A percentile compares a stretch with the other conserved stretches of the same genome.
Conservation (phyloP, 345 rosid genomes). For the Triadica sebifera region DNA sequence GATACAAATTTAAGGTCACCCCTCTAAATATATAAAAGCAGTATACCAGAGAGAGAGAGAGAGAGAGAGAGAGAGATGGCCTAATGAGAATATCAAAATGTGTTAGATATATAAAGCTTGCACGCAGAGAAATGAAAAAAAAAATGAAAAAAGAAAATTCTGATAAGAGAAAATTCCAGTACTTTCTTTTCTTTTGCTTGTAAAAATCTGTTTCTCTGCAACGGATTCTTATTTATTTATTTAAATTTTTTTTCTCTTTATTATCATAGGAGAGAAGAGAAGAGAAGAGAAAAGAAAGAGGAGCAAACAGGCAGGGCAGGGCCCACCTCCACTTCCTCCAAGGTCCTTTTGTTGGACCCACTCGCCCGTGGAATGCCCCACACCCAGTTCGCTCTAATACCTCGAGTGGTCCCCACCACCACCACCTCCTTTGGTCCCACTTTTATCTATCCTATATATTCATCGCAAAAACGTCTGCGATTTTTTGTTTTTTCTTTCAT, state of each 20-base stretch:
- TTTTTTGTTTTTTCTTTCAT: not conserved
- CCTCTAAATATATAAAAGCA: conserved; percentile 11
- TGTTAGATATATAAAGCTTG: conserved; percentile 27
- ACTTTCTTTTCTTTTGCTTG: not conserved
- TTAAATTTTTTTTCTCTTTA: not conserved
- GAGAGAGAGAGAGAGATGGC: conserved; percentile 10
- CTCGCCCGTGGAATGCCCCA: conserved; percentile 48
- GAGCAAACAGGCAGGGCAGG: not conserved
- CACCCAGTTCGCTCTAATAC: not conserved
- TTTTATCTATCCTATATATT: not conserved
- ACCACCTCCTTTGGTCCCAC: not conserved
- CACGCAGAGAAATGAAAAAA: conserved; percentile 31
- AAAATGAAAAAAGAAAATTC: not conserved
- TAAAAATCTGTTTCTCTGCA: conserved; percentile 12
- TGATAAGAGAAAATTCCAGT: conserved; percentile 17
- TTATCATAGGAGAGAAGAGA: no score
- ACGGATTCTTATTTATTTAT: conserved; percentile 3
- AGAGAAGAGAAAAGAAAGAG: no score
- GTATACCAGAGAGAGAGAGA: not conserved
- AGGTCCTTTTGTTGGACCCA: conserved; percentile 30
- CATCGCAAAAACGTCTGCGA: conserved; percentile 23
- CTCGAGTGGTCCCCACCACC: conserved; percentile 21
- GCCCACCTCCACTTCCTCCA: not conserved
- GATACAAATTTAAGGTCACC: not conserved
- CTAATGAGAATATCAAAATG: conserved; percentile 4